These are phyloP conservation scores for Fusarium azukiicola DNA, from an alignment of 2,329 filamentous ascomycete species.

Conservation along the genomic window DNA sequence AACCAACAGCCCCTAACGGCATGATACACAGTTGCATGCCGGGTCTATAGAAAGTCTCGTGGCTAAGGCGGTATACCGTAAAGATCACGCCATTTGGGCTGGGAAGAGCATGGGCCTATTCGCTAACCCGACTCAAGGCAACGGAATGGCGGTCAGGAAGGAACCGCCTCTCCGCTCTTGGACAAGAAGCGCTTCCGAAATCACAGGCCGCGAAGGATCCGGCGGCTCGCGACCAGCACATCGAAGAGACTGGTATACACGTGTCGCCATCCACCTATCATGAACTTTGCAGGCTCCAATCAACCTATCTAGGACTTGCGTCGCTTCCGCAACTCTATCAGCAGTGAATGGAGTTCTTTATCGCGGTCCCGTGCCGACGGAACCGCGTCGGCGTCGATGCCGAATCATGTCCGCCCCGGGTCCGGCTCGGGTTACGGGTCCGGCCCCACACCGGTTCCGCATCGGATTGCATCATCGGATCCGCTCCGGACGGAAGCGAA, in stretches of 20 bases:
- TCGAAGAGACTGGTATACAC: background rate
- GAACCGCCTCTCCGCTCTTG: background rate
- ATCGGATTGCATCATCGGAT: conserved; percentile 11
- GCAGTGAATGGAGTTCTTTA: background rate
- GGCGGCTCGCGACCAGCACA: background rate
- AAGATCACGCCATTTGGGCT: background rate
- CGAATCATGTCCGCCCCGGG: conserved; percentile 4
- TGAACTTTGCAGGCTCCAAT: background rate
- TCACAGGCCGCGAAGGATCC: background rate
- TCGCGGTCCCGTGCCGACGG: background rate
- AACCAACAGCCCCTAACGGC: no score
- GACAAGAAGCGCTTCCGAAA: background rate
- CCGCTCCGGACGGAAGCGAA: background rate
- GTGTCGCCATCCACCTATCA: no score
- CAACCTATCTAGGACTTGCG: conserved; percentile 1
- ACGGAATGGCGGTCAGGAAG: background rate
- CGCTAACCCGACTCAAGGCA: background rate
- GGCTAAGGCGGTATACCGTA: no score
- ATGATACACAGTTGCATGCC: background rate
- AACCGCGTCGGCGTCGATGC: conserved; percentile 2
- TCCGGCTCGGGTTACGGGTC: conserved; percentile 6
- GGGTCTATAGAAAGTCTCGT: background rate
- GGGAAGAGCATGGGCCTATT: background rate
- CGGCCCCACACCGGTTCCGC: conserved; percentile 9
- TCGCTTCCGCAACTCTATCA: background rate